Evolutionary conservation across 1,139 yeast species (phyloP), one percentile per base, ranked within the genome.

Genomic region (Suhomyces bolitotheri): DNA sequence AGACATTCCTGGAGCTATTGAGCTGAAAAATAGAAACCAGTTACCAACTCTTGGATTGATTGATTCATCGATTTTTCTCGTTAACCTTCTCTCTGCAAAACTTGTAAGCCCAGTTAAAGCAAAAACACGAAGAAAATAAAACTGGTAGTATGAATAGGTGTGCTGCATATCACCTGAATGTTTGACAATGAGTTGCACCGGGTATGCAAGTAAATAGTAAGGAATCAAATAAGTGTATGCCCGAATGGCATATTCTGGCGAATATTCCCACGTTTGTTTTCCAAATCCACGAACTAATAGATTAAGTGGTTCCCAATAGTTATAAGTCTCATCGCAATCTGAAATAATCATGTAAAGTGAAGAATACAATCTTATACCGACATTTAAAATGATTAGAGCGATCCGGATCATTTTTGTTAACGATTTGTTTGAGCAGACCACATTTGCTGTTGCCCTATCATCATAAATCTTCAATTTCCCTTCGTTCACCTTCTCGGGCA

Each of bases 181-280:
- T 2, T 24, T 22, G 7, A 36, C 25, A 11, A 55, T 14, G 27
- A 44, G 45, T 8, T 59, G 51, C 4, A 73, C 25, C 0, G 82
- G 81, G 27, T 47, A 58, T 7, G 63, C 58, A 6, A 71, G 37
- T 3, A 72, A 11, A 13, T 66, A 61, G 45, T 73, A 76, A 0
- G 87, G 89, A 3, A 79, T 34, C 26, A 84, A 55, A 50, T 84
- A 89, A 0, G 85, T 74, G 78, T 95, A 90, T 6, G 96, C 86
- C 45, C 97, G 66, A 35, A 90, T 88, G 13, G 96, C 89, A 53
- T 77, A 88, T 37, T 75, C 86, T 0, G 97, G 97, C 1, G 96
- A 87, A 57, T 90, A 90, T 54, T 90, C 97, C 97, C 97, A 90
- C 0, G 97, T 90, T 58, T 89, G 89, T 49, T 88, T 85, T 3